phyloP scores from a whole-genome alignment of 2,329 filamentous ascomycete genomes.

The Onygenales sp. region DNA sequence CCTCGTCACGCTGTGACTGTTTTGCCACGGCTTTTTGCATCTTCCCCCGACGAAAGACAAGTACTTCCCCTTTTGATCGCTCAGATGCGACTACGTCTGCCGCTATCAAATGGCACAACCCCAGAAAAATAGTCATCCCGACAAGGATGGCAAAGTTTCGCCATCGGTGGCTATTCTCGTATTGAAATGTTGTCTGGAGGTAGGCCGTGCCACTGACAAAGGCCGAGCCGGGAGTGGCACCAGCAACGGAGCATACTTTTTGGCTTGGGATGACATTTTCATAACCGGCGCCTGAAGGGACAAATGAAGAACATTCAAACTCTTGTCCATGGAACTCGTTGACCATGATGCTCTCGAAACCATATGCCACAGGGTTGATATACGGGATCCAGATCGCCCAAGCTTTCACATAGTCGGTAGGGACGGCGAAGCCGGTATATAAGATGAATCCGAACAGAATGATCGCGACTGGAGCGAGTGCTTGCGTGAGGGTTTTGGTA shows the following conservation, averaged over 20 bases:
- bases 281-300: slow-evolving; percentile 36
- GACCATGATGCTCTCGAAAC: slow-evolving; percentile 69
- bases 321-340: slow-evolving; percentile 67
- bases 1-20: slow-evolving; percentile 13
- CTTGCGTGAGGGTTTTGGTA: slow-evolving; percentile 66
- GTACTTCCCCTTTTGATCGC: slow-evolving; percentile 66
- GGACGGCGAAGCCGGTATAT: slow-evolving; percentile 39
- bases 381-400: slow-evolving; percentile 82
- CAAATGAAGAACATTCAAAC: slow-evolving; percentile 41
- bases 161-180: slow-evolving; percentile 53
- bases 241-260: slow-evolving; percentile 50
- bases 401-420: slow-evolving; percentile 56
- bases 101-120: slow-evolving; percentile 59
- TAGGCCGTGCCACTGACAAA: slow-evolving; percentile 52
- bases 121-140: slow-evolving; percentile 59
- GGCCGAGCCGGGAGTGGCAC: slow-evolving; percentile 44
- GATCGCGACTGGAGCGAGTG: slow-evolving; percentile 45
- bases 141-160: slow-evolving; percentile 58
- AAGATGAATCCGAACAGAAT: slow-evolving; percentile 36
- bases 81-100: slow-evolving; percentile 55
- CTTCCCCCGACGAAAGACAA: slow-evolving; percentile 62
- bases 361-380: slow-evolving; percentile 67
- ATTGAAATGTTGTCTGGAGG: slow-evolving; percentile 45
- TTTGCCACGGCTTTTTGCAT: slow-evolving; percentile 45
- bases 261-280: slow-evolving; percentile 20